Evolutionary conservation across 108 stramenopile genomes (phyloP), one percentile per base, ranked within the genome.

Genomic region (Epipyxis sp.): DNA sequence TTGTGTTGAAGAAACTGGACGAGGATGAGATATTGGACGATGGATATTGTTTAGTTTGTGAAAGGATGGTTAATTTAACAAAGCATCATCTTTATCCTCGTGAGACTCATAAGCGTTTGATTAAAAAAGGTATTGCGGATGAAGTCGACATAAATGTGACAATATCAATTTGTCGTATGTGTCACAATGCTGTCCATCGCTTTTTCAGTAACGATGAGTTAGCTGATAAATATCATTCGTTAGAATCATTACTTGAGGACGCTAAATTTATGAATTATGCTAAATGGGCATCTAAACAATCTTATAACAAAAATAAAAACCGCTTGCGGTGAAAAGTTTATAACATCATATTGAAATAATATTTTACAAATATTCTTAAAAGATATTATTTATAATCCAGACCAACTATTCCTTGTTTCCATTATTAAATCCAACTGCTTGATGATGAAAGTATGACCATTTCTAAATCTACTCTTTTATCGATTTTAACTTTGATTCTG

Each of bases 271-370:
- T 6, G 10, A 16, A 32, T 10, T 65, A 65, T 37, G 61, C 61
- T 6, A 65, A 65, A 25, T 65, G 61, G 61, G 61, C 61, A 37
- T 16, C 61, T 50, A 50, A 50, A n/a, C n/a, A n/a, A n/a, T n/a
- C n/a, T n/a, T n/a, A n/a, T n/a, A n/a, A n/a, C n/a, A n/a, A n/a
- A n/a, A n/a, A n/a, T n/a, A n/a, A n/a, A n/a, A n/a, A n/a, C n/a
- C n/a, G n/a, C n/a, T n/a, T n/a, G n/a, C n/a, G n/a, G n/a, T n/a
- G n/a, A n/a, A n/a, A n/a, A n/a, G n/a, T n/a, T n/a, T n/a, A n/a
- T n/a, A n/a, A n/a, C n/a, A n/a, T n/a, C n/a, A n/a, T n/a, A n/a
- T n/a, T n/a, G n/a, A n/a, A n/a, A n/a, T n/a, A n/a, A n/a, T n/a
- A n/a, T n/a, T n/a, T n/a, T n/a, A n/a, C n/a, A n/a, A n/a, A n/a